Evolutionary conservation across 257 asterid species (phyloP).

Genomic region (Solanum pennellii): DNA sequence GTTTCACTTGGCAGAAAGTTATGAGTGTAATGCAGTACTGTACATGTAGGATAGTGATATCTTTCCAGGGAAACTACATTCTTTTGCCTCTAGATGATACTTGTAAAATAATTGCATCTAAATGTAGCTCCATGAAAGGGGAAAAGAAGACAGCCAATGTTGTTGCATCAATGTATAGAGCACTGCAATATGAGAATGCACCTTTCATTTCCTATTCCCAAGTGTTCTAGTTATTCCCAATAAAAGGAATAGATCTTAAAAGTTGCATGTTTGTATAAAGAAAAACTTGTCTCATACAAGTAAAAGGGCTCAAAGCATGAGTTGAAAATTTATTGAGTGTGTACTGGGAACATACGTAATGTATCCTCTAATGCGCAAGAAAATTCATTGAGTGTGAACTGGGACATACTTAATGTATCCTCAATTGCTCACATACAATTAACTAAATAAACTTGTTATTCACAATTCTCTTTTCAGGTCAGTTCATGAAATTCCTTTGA

Average conservation of each 20-base stretch:
- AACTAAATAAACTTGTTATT: background rate
- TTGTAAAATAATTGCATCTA: background rate
- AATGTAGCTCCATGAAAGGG: background rate
- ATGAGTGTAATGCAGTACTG: background rate
- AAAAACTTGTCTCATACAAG: background rate
- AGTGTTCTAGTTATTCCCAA: background rate
- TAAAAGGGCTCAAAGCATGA: background rate
- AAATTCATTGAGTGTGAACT: background rate
- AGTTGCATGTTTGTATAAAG: background rate
- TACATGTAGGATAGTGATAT: background rate
- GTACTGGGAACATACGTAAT: background rate
- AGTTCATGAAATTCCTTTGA: background rate
- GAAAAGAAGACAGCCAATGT: background rate
- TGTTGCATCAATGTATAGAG: background rate
- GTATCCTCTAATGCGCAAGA: background rate
- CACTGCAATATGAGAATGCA: background rate
- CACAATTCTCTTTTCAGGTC: background rate
- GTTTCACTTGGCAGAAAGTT: background rate
- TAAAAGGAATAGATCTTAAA: background rate
- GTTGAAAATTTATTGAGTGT: background rate
- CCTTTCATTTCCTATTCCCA: background rate
- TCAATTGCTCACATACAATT: background rate
- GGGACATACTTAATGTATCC: background rate
- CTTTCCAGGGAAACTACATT: background rate
- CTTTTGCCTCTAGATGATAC: background rate